Conservation (phyloP, 306 rosid species). For the Medicago arabica region DNA sequence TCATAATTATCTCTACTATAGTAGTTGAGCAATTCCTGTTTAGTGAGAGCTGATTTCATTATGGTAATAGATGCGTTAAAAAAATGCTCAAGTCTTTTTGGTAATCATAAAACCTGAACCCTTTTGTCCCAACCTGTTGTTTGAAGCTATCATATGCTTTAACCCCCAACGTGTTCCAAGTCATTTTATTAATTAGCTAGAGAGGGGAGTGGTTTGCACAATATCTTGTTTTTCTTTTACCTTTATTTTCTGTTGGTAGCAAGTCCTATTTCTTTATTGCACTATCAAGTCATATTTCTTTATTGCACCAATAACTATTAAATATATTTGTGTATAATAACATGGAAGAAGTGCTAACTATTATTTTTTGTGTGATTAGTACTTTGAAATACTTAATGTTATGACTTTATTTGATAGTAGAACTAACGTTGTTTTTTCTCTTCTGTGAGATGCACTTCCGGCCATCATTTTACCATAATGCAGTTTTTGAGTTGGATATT, state of each 20-base stretch:
- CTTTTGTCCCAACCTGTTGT: not conserved
- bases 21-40: not conserved
- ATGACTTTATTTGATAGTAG: constrained; percentile 46
- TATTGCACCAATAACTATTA: not conserved
- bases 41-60: not conserved
- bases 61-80: not conserved
- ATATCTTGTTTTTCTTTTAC: not conserved
- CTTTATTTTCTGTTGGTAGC: not conserved
- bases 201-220: not conserved
- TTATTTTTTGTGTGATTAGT: not conserved
- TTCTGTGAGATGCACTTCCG: constrained; percentile 98
- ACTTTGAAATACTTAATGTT: not conserved
- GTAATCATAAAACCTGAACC: not conserved
- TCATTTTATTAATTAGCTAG: not conserved
- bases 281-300: not conserved
- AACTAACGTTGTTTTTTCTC: constrained; percentile 96
- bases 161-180: not conserved
- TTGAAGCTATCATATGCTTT: not conserved
- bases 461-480: constrained; percentile 82
- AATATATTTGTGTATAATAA: not conserved
- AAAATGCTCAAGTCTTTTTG: not conserved
- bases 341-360: not conserved
- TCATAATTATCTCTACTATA: not conserved
- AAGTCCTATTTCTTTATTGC: not conserved
- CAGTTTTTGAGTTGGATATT: constrained; percentile 80